These are phyloP conservation scores for Cenchrus fungigraminus DNA, from an alignment of 176 grass and related monocot species.

Conservation along the genomic window DNA sequence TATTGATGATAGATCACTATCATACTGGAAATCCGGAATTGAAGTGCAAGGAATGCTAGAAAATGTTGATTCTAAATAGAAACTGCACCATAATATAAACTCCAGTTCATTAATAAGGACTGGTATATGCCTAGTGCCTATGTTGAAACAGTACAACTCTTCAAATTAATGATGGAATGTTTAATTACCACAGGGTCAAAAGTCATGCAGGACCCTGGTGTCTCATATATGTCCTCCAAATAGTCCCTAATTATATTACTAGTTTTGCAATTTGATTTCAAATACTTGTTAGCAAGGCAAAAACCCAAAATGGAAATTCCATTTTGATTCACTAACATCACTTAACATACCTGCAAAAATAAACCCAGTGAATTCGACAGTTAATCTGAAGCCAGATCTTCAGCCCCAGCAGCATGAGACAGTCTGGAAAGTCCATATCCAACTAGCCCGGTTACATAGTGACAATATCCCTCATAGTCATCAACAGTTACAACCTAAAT, in stretches of 20 bases:
- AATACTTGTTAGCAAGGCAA: conserved; percentile 17
- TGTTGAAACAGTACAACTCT: not conserved
- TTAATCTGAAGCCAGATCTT: conserved; percentile 80
- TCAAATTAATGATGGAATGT: not conserved
- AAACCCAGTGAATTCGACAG: conserved; percentile 96
- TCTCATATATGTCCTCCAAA: conserved; percentile 98
- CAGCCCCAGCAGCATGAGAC: conserved; percentile 72
- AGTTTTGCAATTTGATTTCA: conserved; percentile 66
- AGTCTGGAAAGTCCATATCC: conserved; percentile 96
- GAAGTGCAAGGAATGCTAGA: not conserved
- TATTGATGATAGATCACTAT: not conserved
- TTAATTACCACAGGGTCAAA: conserved; percentile 74
- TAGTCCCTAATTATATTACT: conserved; percentile 97
- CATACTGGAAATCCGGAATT: not conserved
- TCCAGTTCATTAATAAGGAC: not conserved
- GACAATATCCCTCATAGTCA: conserved; percentile 96
- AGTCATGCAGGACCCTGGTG: conserved; percentile 89
- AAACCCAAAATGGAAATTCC: not conserved
- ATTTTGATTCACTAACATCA: conserved; percentile 18
- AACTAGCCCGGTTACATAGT: conserved; percentile 95
- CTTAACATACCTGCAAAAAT: conserved; percentile 81
- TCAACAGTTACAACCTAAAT: conserved; percentile 82
- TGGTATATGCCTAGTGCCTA: not conserved
- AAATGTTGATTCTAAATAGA: not conserved
- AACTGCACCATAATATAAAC: not conserved